These are phyloP conservation scores for Claviceps monticola DNA, from an alignment of 2,329 filamentous ascomycete genomes.

Conservation along the genomic window DNA sequence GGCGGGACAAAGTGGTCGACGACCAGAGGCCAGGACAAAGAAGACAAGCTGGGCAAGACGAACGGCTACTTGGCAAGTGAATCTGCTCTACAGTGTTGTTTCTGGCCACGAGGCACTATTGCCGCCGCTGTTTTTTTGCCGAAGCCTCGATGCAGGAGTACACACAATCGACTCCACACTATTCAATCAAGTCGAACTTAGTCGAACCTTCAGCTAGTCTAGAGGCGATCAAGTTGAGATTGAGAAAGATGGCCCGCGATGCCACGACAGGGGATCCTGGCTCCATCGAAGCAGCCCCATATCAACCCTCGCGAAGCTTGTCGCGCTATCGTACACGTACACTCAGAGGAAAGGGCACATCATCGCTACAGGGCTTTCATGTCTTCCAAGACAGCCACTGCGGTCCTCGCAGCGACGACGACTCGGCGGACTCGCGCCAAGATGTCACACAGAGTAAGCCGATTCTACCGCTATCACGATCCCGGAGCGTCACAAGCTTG, in stretches of 20 bases:
- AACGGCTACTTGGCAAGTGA: not conserved
- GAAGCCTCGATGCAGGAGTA: not conserved
- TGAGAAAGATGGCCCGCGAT: conserved; percentile 4
- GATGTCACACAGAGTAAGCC: not conserved
- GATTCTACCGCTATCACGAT: conserved; percentile 5
- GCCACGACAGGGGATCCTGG: conserved; percentile 1
- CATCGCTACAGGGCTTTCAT: conserved; percentile 17
- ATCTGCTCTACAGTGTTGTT: not conserved
- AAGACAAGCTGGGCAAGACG: not conserved
- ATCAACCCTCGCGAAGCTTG: conserved; percentile 10
- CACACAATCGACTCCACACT: not conserved
- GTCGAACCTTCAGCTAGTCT: not conserved
- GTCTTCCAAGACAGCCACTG: conserved; percentile 13
- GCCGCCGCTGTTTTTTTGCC: not conserved
- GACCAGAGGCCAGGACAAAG: not conserved
- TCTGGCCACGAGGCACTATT: too few species aligned
- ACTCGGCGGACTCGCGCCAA: not conserved
- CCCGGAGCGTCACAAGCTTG: conserved; percentile 9
- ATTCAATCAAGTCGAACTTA: too few species aligned
- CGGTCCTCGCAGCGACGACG: conserved; percentile 1
- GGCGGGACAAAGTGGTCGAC: not conserved
- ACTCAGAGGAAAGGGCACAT: conserved; percentile 22
- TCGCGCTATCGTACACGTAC: conserved; percentile 19
- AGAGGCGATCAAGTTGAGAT: not conserved
- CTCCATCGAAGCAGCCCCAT: conserved; percentile 8